Percentiles rank a stretch among this genome's conserved stretches.
phyloP scores from a whole-genome alignment of 1,139 yeast genomes.

The Maudiozyma humilis region DNA sequence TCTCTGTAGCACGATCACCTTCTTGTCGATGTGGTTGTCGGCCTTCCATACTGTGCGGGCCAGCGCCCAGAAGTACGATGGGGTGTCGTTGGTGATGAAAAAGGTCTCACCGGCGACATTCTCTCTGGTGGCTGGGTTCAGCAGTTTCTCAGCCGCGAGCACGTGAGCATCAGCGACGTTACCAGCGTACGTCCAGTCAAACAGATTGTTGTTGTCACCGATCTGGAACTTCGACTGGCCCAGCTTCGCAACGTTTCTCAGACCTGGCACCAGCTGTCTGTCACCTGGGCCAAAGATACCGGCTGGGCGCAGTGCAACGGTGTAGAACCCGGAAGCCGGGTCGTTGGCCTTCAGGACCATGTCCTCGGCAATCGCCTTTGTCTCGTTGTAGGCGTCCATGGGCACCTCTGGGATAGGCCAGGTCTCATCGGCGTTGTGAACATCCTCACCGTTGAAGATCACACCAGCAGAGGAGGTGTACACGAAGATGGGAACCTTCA shows the following conservation, averaged over 20 bases:
- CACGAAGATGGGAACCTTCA: slow-evolving; percentile 59
- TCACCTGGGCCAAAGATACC: slow-evolving; percentile 99
- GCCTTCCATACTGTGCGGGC: slow-evolving; percentile 97
- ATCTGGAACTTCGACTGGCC: slow-evolving; percentile 90
- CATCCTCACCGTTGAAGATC: slow-evolving; percentile 85
- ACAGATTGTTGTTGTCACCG: slow-evolving; percentile 86
- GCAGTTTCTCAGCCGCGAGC: slow-evolving; percentile 71
- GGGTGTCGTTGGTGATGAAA: slow-evolving; percentile 88
- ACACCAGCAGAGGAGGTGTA: slow-evolving; percentile 98
- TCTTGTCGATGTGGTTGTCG: slow-evolving; percentile 73
- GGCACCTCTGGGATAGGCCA: slow-evolving; percentile 89
- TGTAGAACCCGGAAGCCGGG: slow-evolving; percentile 45
- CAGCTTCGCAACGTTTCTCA: slow-evolving; percentile 69
- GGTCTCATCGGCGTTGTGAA: slow-evolving; percentile 83
- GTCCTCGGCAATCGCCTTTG: slow-evolving; percentile 87
- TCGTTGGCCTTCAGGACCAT: slow-evolving; percentile 67
- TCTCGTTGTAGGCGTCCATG: slow-evolving; percentile 95
- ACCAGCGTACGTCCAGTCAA: slow-evolving; percentile 98
- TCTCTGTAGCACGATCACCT: slow-evolving; percentile 60
- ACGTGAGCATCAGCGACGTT: slow-evolving; percentile 97
- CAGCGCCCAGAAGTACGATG: slow-evolving; percentile 93
- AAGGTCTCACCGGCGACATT: slow-evolving; percentile 76
- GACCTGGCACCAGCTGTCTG: slow-evolving; percentile 89
- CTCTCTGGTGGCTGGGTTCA: slow-evolving; percentile 37
- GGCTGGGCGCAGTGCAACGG: slow-evolving; percentile 90